Percentiles rank a stretch among this genome's conserved stretches.
Evolutionary conservation across 2,329 filamentous ascomycete genomes (phyloP).

Genomic region (Magnaporthiopsis incrustans): DNA sequence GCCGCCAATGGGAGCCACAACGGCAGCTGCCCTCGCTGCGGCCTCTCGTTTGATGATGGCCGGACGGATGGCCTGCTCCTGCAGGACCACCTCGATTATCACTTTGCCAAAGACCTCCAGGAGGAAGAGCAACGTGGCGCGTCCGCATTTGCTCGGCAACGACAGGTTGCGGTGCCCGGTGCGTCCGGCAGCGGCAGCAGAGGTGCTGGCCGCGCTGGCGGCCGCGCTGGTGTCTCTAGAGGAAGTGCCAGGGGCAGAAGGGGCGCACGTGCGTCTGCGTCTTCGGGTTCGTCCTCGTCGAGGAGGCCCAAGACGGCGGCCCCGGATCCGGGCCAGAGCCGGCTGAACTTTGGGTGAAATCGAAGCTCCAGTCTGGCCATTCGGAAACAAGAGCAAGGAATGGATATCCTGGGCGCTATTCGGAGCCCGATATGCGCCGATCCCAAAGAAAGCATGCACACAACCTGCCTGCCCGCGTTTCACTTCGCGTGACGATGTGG

Average conservation of each 20-base stretch:
- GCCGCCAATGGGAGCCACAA: neutral
- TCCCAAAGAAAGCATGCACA: too few relatives aligned
- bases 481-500: too few relatives aligned
- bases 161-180: too few relatives aligned
- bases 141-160: constrained; percentile 29
- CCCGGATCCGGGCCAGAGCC: constrained; percentile 51
- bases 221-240: constrained; percentile 15
- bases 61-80: constrained; percentile 38
- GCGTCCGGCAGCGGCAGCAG: constrained; percentile 17
- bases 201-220: constrained; percentile 7
- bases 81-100: constrained; percentile 84
- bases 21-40: neutral
- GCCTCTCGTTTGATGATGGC: neutral
- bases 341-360: constrained; percentile 49
- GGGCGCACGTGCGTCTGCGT: constrained; percentile 6
- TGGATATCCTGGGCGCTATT: too few relatives aligned
- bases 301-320: too few relatives aligned
- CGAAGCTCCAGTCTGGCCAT: too few relatives aligned
- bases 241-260: constrained; percentile 29
- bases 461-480: too few relatives aligned
- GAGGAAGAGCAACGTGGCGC: constrained; percentile 51
- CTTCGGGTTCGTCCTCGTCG: too few relatives aligned
- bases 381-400: too few relatives aligned
- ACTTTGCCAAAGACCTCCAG: constrained; percentile 83
- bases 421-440: too few relatives aligned